Evolutionary conservation across 306 rosid genomes (phyloP).

Genomic region (Urtica urens): DNA sequence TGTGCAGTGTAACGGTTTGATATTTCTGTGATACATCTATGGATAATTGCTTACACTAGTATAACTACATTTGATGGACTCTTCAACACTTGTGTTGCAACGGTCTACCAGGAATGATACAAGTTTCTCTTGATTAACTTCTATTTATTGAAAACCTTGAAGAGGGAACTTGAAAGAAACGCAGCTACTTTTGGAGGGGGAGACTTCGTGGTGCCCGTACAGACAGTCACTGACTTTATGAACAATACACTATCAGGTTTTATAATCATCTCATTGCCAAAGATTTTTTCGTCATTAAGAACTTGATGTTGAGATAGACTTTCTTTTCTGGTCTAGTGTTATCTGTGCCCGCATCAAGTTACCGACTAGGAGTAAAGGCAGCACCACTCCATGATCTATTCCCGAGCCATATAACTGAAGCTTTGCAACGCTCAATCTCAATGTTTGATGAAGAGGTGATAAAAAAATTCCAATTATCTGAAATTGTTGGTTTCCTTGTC

Average conservation of each 20-base stretch:
- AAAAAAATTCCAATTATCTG: slow-evolving; percentile 4
- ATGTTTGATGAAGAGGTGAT: slow-evolving; percentile 75
- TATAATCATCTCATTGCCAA: slow-evolving; percentile 6
- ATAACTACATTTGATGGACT: not conserved
- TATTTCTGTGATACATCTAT: no score
- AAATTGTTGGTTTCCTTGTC: slow-evolving; percentile 1
- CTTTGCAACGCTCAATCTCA: slow-evolving; percentile 62
- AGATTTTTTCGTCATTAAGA: slow-evolving; percentile 13
- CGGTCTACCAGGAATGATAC: no score
- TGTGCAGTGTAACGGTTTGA: no score
- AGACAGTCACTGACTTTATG: slow-evolving; percentile 78
- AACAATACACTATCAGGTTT: slow-evolving; percentile 62
- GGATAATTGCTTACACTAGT: no score
- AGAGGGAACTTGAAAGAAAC: slow-evolving; percentile 71
- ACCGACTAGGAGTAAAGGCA: slow-evolving; percentile 90
- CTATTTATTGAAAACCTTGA: slow-evolving; percentile 16
- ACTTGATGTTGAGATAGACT: slow-evolving; percentile 11
- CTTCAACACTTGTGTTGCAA: not conserved
- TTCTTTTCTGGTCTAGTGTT: slow-evolving; percentile 33
- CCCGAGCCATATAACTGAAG: slow-evolving; percentile 55
- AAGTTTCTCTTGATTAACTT: not conserved
- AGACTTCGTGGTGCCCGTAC: slow-evolving; percentile 78
- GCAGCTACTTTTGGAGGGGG: slow-evolving; percentile 95
- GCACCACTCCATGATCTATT: slow-evolving; percentile 66
- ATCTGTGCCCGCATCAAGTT: slow-evolving; percentile 77